Evolutionary conservation across 345 rosid species (phyloP), one percentile per base, ranked within the genome.

Genomic region (Gossypium sturtianum): DNA sequence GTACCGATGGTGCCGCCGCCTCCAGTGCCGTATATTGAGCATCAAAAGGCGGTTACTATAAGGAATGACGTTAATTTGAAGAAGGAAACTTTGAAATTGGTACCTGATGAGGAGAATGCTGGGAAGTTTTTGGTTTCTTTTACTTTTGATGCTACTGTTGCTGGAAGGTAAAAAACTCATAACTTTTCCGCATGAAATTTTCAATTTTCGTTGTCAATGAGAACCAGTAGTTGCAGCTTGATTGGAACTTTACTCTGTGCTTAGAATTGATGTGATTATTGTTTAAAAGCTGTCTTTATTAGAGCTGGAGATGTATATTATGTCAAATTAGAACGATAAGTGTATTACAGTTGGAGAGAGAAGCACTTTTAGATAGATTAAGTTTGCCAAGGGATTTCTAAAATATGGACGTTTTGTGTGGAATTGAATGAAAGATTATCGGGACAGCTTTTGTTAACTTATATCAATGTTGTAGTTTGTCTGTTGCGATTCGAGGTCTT

Each of bases 101-200:
- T 80, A 58, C 76, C 88, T 16, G 97, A 94, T 73, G 85, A 81
- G n/a, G 86, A 84, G 15, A 12, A 27, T 75, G 90, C 93, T 17
- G 95, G 93, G 65, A 86, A 80, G 66, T 87, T 82, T 49, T 84
- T 94, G 57, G 90, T 92, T 79, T 68, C 93, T 27, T 94, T 94
- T 85, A 86, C 89, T 60, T 94, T 92, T 82, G 98, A 94, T 82
- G 97, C 98, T 13, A 86, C 93, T 59, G 92, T 87, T 71, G 77
- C 87, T 59, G 93, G 98, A 27, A 86, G 98, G 97, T 92, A 81
- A 25, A 48, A 49, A 43, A 15, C 7, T 8, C 62, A 1, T 4
- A 61, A 5, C 43, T 53, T 11, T 48, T 63, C 3, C 29, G 47
- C 25, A 54, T 27, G 7, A 12, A 41, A 38, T 22, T 60, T 76